Conservation (phyloP, 73 alveolate species). For the Stentor roeselii region DNA sequence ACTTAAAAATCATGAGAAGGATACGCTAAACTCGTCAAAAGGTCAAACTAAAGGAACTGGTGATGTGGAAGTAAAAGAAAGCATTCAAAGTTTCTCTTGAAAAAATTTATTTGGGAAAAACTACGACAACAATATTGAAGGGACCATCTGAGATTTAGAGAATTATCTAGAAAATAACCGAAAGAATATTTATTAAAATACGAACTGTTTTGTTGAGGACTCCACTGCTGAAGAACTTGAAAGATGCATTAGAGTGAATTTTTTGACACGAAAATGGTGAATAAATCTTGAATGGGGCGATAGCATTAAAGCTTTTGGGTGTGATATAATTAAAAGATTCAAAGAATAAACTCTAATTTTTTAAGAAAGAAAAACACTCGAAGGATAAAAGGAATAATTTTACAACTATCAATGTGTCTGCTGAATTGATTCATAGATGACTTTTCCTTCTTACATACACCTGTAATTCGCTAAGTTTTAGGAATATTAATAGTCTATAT, state of each 20-base stretch:
- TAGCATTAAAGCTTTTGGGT: not conserved
- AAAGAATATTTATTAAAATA: not conserved
- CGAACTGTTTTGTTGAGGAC: not conserved
- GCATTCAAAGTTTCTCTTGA: slow-evolving; percentile 36
- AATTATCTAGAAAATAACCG: not conserved
- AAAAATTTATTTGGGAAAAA: slow-evolving; percentile 35
- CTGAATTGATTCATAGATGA: no score
- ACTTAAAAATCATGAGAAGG: not conserved
- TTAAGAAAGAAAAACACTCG: not conserved
- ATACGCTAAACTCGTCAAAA: not conserved
- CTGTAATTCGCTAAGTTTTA: slow-evolving; percentile 8
- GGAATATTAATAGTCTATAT: no score
- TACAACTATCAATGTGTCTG: no score
- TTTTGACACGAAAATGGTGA: slow-evolving; percentile 7
- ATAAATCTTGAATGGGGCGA: not conserved
- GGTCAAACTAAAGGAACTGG: slow-evolving; percentile 32
- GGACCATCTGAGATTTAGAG: not conserved
- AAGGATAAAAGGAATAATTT: no score
- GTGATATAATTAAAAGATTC: not conserved
- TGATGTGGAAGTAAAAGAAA: slow-evolving; percentile 39
- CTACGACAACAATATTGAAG: not conserved
- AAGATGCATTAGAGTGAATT: slow-evolving; percentile 7
- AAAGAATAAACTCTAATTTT: not conserved
- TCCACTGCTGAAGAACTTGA: not conserved
- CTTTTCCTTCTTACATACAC: no score